Evolutionary conservation across 495 filamentous ascomycete species (phyloP), one percentile per base, ranked within the genome.

Genomic region (Penicillium turbatum): DNA sequence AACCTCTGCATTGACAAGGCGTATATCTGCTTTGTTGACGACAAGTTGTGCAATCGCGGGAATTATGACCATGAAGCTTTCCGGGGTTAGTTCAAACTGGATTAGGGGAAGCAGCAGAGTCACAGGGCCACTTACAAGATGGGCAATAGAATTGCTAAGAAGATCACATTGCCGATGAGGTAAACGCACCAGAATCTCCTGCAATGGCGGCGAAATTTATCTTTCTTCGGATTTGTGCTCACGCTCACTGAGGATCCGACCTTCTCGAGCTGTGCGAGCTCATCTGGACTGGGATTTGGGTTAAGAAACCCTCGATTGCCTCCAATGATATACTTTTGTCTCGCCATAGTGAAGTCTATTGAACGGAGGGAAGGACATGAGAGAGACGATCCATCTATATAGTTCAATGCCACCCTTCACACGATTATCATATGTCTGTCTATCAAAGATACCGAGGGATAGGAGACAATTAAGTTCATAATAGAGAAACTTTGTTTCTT

Each of bases 41-140:
- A 77, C 64, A 30, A 67, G 53, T 48, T 74, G 74, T 2, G 74
- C 70, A 42, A 77, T 58, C 34, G 70, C 71, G 17, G 74, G 74
- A 32, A 77, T 68, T 21, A 66, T 56, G 35, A 73, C 53, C 0
- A 73, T 55, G 58, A 77, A 77, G 48, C 74, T 76, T 21, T n/a
- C n/a, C 21, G 21, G 21, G 21, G 2, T 24, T 4, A 24, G 21
- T 4, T 24, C 21, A n/a, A n/a, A 24, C 21, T 24, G 21, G 2
- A 24, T 24, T 36, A 12, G 15, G 6, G 6, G 10, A 36, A 35
- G 6, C 24, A 10, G 7, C 10, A 8, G 1, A 35, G 26, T 31
- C 1, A 8, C 8, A 48, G 9, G 24, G 31, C 7, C 3, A 46
- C 63, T 35, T 59, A 70, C 67, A 74, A 66, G 17, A 72, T 57